phyloP scores from a whole-genome alignment of 148 eudicot species.

The Drosera capensis region DNA sequence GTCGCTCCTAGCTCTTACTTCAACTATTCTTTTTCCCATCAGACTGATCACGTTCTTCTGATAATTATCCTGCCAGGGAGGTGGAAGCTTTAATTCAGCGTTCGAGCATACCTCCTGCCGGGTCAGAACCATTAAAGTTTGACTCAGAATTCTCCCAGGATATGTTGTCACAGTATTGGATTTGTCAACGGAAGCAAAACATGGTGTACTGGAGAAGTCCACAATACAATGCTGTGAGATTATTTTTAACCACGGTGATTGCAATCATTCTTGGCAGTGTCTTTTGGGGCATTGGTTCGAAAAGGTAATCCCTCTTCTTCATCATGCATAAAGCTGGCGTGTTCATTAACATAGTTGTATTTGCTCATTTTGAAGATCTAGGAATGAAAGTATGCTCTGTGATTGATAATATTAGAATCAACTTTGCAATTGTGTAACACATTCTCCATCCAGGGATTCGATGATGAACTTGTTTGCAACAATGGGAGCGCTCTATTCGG shows the following conservation, averaged over 20 bases:
- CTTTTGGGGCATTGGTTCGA: slow-evolving; percentile 68
- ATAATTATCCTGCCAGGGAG: too few relatives aligned
- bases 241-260: slow-evolving; percentile 46
- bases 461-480: slow-evolving; percentile 38
- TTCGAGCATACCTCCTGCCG: slow-evolving; percentile 39
- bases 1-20: not conserved
- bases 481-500: slow-evolving; percentile 57
- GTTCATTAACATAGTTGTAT: not conserved
- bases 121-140: slow-evolving; percentile 40
- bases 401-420: too few relatives aligned
- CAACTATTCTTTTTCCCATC: not conserved
- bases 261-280: slow-evolving; percentile 52
- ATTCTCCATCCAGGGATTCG: slow-evolving; percentile 58
- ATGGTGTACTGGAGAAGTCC: slow-evolving; percentile 87
- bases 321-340: too few relatives aligned
- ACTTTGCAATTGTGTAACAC: too few relatives aligned
- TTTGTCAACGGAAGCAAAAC: slow-evolving; percentile 64
- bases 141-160: slow-evolving; percentile 40
- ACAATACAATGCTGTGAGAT: slow-evolving; percentile 64
- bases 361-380: too few relatives aligned
- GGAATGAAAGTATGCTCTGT: too few relatives aligned
- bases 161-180: slow-evolving; percentile 38
- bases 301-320: slow-evolving; percentile 32
- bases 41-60: too few relatives aligned
- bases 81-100: slow-evolving; percentile 50